phyloP scores from a whole-genome alignment of 1,284 basidiomycete species.

The Microbotryomycetes sp. region DNA sequence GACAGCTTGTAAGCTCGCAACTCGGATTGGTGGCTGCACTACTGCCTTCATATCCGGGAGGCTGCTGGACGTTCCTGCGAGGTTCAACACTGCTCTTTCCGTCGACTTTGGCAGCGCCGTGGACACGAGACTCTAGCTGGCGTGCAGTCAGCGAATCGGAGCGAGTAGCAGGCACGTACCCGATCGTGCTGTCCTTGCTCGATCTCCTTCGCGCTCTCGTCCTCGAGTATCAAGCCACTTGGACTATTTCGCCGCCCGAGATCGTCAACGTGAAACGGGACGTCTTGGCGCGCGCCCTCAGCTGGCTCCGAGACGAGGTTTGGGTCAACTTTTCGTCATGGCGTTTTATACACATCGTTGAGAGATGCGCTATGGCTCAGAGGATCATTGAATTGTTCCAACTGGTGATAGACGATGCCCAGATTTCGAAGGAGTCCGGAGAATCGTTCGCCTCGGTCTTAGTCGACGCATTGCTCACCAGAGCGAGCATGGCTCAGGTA shows the following conservation, averaged over 20 bases:
- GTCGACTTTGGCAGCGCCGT: slow-evolving; percentile 41
- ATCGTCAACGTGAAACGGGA: slow-evolving; percentile 67
- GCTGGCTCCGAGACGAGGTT: slow-evolving; percentile 71
- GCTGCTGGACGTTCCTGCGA: slow-evolving; percentile 77
- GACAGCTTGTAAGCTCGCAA: slow-evolving; percentile 65
- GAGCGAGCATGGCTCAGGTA: slow-evolving; percentile 64
- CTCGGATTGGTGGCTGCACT: slow-evolving; percentile 71
- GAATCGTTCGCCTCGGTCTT: slow-evolving; percentile 54
- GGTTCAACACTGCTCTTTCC: slow-evolving; percentile 70
- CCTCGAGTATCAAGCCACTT: slow-evolving; percentile 45
- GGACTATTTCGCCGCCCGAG: slow-evolving; percentile 47
- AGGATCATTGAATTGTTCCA: slow-evolving; percentile 59
- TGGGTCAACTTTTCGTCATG: slow-evolving; percentile 77
- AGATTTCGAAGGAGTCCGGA: slow-evolving; percentile 46
- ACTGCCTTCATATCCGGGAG: slow-evolving; percentile 62
- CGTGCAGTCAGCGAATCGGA: slow-evolving; percentile 64
- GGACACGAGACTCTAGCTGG: slow-evolving; percentile 47
- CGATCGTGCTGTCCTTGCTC: slow-evolving; percentile 67
- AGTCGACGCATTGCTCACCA: slow-evolving; percentile 54
- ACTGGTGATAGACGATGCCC: slow-evolving; percentile 57
- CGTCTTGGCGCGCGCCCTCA: slow-evolving; percentile 65
- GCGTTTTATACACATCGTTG: slow-evolving; percentile 68
- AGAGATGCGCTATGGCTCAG: slow-evolving; percentile 69
- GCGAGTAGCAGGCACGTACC: slow-evolving; percentile 63
- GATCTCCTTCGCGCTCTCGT: slow-evolving; percentile 68